Evolutionary conservation across 345 rosid species (phyloP).

Genomic region (Rhodomyrtus tomentosa): DNA sequence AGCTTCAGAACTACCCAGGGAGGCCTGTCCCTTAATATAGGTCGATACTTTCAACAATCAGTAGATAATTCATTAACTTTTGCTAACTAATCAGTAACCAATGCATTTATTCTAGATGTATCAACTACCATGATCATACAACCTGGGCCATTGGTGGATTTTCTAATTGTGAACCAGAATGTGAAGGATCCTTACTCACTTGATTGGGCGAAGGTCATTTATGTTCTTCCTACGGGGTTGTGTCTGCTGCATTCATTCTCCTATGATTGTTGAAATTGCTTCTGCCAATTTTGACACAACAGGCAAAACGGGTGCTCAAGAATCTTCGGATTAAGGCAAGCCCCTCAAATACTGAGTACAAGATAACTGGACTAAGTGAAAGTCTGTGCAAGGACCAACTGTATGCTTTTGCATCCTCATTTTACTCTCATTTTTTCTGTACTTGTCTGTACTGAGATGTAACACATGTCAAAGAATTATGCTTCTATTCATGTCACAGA

Average conservation of each 20-base stretch:
- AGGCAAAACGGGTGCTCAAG: constrained; percentile 67
- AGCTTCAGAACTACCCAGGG: constrained; percentile 82
- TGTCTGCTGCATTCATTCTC: neutral
- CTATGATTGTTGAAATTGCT: neutral
- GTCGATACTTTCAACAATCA: constrained; percentile 9
- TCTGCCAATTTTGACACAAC: constrained; percentile 1
- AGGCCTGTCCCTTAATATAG: constrained; percentile 86
- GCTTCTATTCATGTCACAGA: constrained; percentile 20
- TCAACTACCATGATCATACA: constrained; percentile 84
- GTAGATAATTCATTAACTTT: neutral
- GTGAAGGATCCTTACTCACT: constrained; percentile 48
- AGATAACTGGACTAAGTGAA: constrained; percentile 77
- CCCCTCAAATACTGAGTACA: constrained; percentile 72
- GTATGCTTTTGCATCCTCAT: constrained; percentile 12
- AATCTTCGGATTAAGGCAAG: constrained; percentile 60
- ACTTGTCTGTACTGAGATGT: neutral
- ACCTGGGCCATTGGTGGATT: constrained; percentile 79
- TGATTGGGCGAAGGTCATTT: constrained; percentile 76
- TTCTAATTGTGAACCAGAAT: constrained; percentile 54
- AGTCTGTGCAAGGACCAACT: constrained; percentile 38
- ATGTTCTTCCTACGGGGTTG: neutral
- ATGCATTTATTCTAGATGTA: constrained; percentile 37
- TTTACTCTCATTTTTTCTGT: neutral
- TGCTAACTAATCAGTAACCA: neutral
- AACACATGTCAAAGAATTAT: neutral